Base-by-base conservation (phyloP, 352 stramenopile species). In the Phytophthora citricola region DNA sequence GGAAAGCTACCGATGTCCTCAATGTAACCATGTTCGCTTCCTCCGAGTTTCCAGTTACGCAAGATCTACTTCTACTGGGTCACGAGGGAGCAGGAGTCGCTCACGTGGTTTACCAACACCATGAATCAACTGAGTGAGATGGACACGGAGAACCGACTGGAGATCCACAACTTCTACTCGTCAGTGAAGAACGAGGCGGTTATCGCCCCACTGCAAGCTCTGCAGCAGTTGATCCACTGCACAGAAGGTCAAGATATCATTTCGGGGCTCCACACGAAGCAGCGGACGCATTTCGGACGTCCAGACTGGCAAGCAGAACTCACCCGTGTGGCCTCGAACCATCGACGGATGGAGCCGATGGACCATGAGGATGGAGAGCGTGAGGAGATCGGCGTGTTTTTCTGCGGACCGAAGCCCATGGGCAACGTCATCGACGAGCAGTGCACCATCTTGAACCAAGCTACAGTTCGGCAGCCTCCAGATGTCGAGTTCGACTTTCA, bases 11-110 rank as follows among this genome's bases (percentile, higher is more conserved):
- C 77, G 72, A 17, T 92, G 86, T 44, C 69, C 75, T n/a, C 68
- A 71, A 39, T 92, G 78, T 58, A 55, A 64, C n/a, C 64, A 80
- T 52, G 71, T 94, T 47, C 79, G 83, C 34, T 83, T 96, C 78
- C 85, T 11, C 58, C 69, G 46, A 79, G 77, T 68, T 89, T 95
- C 72, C 73, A 83, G 51, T 67, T 93, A 22, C 80, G 75, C 36
- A 92, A 93, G 54, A 87, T 93, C 51, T 92, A 95, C 71, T 96
- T 94, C 59, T 93, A 92, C 72, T 95, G 89, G 87, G 75, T 87
- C 69, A 91, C 81, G 2, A 76, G 84, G 24, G 83, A 94, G 47
- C 83, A 93, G 39, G 66, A 92, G 31, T 71, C 79, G 20, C 79
- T 94, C 17, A 81, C 69, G 34, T 95, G 87, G 89, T 96, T 96